phyloP scores from a whole-genome alignment of 2,329 filamentous ascomycete genomes.

The Cordyceps militaris region DNA sequence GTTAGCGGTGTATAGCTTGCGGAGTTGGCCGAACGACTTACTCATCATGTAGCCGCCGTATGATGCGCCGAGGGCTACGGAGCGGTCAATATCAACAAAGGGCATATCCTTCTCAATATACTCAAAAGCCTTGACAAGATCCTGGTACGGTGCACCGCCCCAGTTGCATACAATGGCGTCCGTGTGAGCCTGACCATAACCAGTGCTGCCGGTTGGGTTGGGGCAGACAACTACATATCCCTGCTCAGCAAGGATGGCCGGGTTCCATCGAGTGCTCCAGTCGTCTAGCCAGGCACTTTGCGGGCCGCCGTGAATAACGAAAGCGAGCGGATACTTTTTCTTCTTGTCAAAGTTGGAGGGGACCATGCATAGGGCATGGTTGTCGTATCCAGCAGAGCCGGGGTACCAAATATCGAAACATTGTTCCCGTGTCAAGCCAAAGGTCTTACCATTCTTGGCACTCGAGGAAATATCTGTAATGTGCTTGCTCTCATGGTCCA shows the following conservation, averaged over 20 bases:
- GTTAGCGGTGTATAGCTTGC: background rate
- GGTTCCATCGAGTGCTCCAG: slow-evolving; percentile 83
- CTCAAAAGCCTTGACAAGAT: slow-evolving; percentile 72
- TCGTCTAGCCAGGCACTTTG: slow-evolving; percentile 68
- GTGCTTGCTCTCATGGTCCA: slow-evolving; percentile 39
- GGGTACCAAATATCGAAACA: slow-evolving; percentile 63
- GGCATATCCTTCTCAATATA: slow-evolving; percentile 59
- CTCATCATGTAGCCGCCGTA: slow-evolving; percentile 74
- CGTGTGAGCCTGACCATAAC: slow-evolving; percentile 70
- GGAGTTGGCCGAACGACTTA: slow-evolving; percentile 26
- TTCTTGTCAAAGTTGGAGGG: slow-evolving; percentile 59
- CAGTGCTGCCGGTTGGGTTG: slow-evolving; percentile 77
- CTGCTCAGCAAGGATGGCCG: slow-evolving; percentile 78
- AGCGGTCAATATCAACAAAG: slow-evolving; percentile 61
- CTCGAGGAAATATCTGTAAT: slow-evolving; percentile 51
- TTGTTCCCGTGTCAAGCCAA: slow-evolving; percentile 58
- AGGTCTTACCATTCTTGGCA: slow-evolving; percentile 56
- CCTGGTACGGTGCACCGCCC: slow-evolving; percentile 79
- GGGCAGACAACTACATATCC: slow-evolving; percentile 77
- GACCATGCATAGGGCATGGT: slow-evolving; percentile 63
- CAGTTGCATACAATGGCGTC: slow-evolving; percentile 74
- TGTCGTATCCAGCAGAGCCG: slow-evolving; percentile 55
- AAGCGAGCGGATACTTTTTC: slow-evolving; percentile 72
- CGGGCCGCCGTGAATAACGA: slow-evolving; percentile 77
- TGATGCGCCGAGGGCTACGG: slow-evolving; percentile 67